Evolutionary conservation across 2,329 filamentous ascomycete species (phyloP).

Genomic region (Colletotrichum tropicicola): DNA sequence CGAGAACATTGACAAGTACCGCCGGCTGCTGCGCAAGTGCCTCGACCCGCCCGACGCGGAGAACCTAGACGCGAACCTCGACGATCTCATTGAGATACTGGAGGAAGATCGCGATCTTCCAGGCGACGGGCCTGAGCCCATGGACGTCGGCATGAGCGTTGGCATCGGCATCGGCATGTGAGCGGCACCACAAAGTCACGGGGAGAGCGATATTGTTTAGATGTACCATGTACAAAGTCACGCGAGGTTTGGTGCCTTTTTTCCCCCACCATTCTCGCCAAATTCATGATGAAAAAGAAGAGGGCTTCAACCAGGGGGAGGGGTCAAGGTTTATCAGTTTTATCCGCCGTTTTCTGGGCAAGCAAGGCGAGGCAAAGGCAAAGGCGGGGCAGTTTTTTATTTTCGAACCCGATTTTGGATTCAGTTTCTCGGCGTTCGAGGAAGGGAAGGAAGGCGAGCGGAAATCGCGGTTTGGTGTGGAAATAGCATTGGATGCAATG

Average conservation of each 20-base stretch:
- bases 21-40: slow-evolving; percentile 73
- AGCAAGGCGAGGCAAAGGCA: not conserved
- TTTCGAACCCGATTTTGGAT: not conserved
- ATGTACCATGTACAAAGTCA: slow-evolving; percentile 6
- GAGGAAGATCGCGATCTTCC: slow-evolving; percentile 66
- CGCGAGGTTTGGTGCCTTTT: too few relatives aligned
- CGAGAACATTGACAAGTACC: slow-evolving; percentile 79
- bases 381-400: not conserved
- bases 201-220: not conserved
- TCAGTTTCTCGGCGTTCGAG: not conserved
- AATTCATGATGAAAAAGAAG: not conserved
- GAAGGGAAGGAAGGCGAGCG: not conserved
- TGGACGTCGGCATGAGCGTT: slow-evolving; percentile 34
- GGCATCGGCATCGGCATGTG: slow-evolving; percentile 25
- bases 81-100: slow-evolving; percentile 70
- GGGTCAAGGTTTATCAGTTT: too few relatives aligned
- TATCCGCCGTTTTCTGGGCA: not conserved
- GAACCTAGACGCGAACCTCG: slow-evolving; percentile 72
- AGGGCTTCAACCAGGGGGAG: not conserved
- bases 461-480: not conserved
- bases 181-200: not conserved
- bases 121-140: slow-evolving; percentile 41
- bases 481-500: not conserved
- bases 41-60: slow-evolving; percentile 73
- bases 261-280: not conserved